phyloP scores from a whole-genome alignment of 495 filamentous ascomycete species.

The Penicillium coffeae region DNA sequence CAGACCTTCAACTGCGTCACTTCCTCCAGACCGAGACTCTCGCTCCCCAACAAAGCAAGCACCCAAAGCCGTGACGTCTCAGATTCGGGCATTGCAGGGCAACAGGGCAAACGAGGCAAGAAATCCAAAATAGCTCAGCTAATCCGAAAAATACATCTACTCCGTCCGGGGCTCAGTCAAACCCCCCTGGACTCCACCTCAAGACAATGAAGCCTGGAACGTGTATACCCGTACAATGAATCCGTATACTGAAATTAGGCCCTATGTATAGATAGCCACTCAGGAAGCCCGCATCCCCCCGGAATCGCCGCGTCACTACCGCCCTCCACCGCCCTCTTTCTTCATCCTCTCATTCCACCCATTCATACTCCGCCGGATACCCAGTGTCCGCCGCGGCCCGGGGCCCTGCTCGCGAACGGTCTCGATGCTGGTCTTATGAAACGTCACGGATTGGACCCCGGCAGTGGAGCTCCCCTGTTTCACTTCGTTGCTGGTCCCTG shows the following conservation, averaged over 20 bases:
- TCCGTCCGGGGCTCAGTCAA: not conserved
- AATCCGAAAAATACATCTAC: not conserved
- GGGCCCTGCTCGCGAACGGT: conserved; percentile 31
- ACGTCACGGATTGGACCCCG: conserved; percentile 39
- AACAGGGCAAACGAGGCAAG: conserved; percentile 4
- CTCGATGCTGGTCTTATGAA: conserved; percentile 52
- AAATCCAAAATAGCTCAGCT: too few species aligned
- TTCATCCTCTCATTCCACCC: conserved; percentile 52
- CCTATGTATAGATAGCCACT: not conserved
- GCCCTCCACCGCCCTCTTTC: conserved; percentile 21
- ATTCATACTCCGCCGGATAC: conserved; percentile 55
- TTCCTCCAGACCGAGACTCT: conserved; percentile 5
- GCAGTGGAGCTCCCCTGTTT: conserved; percentile 20
- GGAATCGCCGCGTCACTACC: not conserved
- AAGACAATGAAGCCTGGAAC: not conserved
- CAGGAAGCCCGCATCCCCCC: not conserved
- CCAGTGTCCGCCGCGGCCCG: conserved; percentile 47
- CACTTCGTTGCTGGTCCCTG: conserved; percentile 19
- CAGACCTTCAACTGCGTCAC: conserved; percentile 1
- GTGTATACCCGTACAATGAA: not conserved
- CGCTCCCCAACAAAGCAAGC: too few species aligned
- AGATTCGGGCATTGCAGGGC: conserved; percentile 4
- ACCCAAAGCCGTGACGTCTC: too few species aligned
- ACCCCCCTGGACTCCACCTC: not conserved
- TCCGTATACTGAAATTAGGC: not conserved